Percentiles rank a stretch among this genome's conserved stretches.
These are phyloP conservation scores for Tylopilus subfusipes DNA, from an alignment of 768 basidiomycete genomes.

Conservation along the genomic window DNA sequence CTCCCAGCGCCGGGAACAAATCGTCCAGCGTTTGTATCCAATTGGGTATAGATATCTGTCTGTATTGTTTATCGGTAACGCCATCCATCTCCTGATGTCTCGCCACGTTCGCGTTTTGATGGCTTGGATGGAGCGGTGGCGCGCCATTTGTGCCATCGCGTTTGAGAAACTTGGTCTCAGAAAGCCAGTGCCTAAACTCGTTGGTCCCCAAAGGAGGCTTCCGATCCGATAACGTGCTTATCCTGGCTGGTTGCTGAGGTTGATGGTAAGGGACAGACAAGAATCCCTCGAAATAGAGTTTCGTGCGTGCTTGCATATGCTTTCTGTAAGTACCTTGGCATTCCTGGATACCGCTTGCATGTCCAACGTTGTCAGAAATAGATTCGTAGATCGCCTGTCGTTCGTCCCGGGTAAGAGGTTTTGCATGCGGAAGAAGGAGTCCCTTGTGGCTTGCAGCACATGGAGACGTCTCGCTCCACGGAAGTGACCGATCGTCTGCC, in stretches of 20 bases:
- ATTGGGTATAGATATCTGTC: constrained; percentile 5
- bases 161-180: constrained; percentile 27
- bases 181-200: constrained; percentile 32
- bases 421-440: constrained; percentile 15
- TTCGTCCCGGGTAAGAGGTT: constrained; percentile 41
- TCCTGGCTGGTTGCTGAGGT: constrained; percentile 13
- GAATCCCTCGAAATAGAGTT: constrained; percentile 46
- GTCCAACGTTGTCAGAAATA: constrained; percentile 47
- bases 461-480: constrained; percentile 16
- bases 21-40: constrained; percentile 23
- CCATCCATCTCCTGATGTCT: constrained; percentile 9
- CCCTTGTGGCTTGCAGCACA: constrained; percentile 19
- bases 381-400: constrained; percentile 50
- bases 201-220: constrained; percentile 15
- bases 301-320: constrained; percentile 47
- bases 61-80: constrained; percentile 2
- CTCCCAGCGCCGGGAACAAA: constrained; percentile 21
- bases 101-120: constrained; percentile 15
- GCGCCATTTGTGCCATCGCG: constrained; percentile 13
- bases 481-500: constrained; percentile 8
- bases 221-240: constrained; percentile 8
- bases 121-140: constrained; percentile 7
- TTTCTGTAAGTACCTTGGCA: constrained; percentile 49
- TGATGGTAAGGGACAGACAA: constrained; percentile 14
- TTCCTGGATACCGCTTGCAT: constrained; percentile 45